Evolutionary conservation across 345 rosid genomes (phyloP).

Genomic region (Camelina laxa): DNA sequence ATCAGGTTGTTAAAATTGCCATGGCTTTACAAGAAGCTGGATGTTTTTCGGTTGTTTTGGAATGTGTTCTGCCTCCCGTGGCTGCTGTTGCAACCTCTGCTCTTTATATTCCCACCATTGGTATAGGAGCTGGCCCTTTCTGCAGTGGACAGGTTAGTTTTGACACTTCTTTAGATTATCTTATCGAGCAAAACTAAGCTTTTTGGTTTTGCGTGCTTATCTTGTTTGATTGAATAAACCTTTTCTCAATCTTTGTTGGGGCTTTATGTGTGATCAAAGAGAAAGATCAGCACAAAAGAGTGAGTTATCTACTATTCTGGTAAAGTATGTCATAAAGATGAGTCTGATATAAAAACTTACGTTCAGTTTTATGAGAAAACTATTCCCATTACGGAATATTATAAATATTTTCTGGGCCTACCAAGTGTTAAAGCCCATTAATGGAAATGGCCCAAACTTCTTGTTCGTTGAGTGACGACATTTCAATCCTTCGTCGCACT

Average conservation of each 20-base stretch:
- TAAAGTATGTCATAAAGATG: not conserved
- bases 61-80: conserved; percentile 87
- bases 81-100: conserved; percentile 95
- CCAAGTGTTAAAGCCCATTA: conserved; percentile 13
- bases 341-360: not conserved
- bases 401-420: not conserved
- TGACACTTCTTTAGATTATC: not conserved
- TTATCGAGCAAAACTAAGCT: not conserved
- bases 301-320: conserved; percentile 15
- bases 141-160: conserved; percentile 89
- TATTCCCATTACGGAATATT: not conserved
- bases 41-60: too few relatives aligned
- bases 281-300: too few relatives aligned
- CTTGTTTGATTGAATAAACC: too few relatives aligned
- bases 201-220: not conserved
- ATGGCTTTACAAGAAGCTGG: conserved; percentile 89
- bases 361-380: not conserved
- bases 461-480: not conserved
- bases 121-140: conserved; percentile 96
- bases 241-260: too few relatives aligned
- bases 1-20: conserved; percentile 92
- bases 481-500: not conserved
- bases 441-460: not conserved
- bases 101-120: conserved; percentile 84
- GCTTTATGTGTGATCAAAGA: too few relatives aligned